phyloP scores from a whole-genome alignment of 345 rosid species.

The thale cress (Arabidopsis thaliana) region TAIR10.1 NC_003070.9:25532501-25533000 shows the following conservation, averaged over 20 bases:
- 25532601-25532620: constrained; percentile 82
- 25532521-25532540: constrained; percentile 37
- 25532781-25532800: constrained; percentile 97
- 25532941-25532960: constrained; percentile 95
- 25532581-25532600: constrained; percentile 37
- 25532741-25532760: constrained; percentile 97
- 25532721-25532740: constrained; percentile 63
- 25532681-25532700: background rate
- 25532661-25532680: too few relatives aligned
- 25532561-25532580: constrained; percentile 45
- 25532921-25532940: constrained; percentile 97
- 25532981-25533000: constrained; percentile 98
- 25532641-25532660: background rate
- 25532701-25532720: background rate
- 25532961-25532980: constrained; percentile 95
- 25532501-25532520: constrained; percentile 39
- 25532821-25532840: constrained; percentile 96
- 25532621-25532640: constrained; percentile 88
- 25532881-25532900: constrained; percentile 76
- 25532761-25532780: constrained; percentile 92
- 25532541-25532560: constrained; percentile 47
- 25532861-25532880: constrained; percentile 99
- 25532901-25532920: constrained; percentile 81
- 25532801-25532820: constrained; percentile 99
- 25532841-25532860: constrained; percentile 97